Base-by-base conservation (phyloP, 495 filamentous ascomycete species). In the Annulohypoxylon stygium region DNA sequence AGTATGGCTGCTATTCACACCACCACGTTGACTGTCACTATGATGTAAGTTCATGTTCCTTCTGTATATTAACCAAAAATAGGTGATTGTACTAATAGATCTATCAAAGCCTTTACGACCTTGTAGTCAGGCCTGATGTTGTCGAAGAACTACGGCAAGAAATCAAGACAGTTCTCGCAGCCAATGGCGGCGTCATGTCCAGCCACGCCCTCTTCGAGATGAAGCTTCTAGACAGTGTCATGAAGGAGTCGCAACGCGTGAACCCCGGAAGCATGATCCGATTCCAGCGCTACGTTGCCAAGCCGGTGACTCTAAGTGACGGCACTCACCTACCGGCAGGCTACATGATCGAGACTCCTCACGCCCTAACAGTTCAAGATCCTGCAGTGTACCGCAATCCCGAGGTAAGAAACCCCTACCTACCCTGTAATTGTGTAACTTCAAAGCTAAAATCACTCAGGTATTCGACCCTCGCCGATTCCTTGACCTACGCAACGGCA, bases 381-480 rank as follows among this genome's bases (percentile, higher is more conserved):
- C 59, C 71, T 0, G 65, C 55, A 1, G 33, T 74, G 10, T 78
- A 75, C 39, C 30, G 51, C 11, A 70, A 74, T 33, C 75, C 75
- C 0, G 61, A 77, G 34, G 55, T 65, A 61, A 72, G 60, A 41
- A 25, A n/a, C 25, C 5, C 60, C n/a, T 3, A 30, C 30, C 5
- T 30, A 30, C 30, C 30, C 30, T 30, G 30, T 30, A 12, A 14
- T 47, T 41, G n/a, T 41, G n/a, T 30, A 30, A 36, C 4, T 5
- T 14, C 25, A 62, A 23, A 0, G 37, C 61, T 66, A 30, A 71
- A 36, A 4, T 0, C n/a, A 18, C 4, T 2, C 10, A 79, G 41
- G n/a, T 67, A 64, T 90, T 88, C 66, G 84, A 90, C 67, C 82
- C 81, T 0, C 83, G 78, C 61, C 85, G 88, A n/a, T 89, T 84